phyloP scores from a whole-genome alignment of 768 basidiomycete genomes.

The Royoungia palumana region DNA sequence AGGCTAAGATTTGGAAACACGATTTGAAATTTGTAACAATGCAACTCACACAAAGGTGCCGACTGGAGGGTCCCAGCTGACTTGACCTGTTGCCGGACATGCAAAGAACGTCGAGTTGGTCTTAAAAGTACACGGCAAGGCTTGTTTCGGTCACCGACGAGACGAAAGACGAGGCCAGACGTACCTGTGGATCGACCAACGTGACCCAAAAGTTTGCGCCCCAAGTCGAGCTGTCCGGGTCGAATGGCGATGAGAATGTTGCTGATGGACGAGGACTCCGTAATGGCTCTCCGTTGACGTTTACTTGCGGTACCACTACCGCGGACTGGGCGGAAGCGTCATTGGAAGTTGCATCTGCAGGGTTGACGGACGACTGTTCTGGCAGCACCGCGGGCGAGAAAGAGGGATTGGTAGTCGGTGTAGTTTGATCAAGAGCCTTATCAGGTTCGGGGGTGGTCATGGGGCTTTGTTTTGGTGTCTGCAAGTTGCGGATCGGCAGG shows the following conservation, averaged over 20 bases:
- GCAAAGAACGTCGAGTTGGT: slow-evolving; percentile 79
- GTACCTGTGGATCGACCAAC: slow-evolving; percentile 83
- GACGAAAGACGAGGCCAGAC: slow-evolving; percentile 23
- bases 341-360: slow-evolving; percentile 7
- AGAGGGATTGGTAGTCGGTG: slow-evolving; percentile 3
- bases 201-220: slow-evolving; percentile 95
- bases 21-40: slow-evolving; percentile 15
- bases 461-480: slow-evolving; percentile 8
- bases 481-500: neutral
- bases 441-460: slow-evolving; percentile 27
- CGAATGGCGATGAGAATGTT: slow-evolving; percentile 14
- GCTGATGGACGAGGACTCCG: slow-evolving; percentile 32
- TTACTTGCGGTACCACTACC: slow-evolving; percentile 33
- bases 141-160: slow-evolving; percentile 9
- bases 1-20: slow-evolving; percentile 8
- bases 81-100: slow-evolving; percentile 88
- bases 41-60: slow-evolving; percentile 79
- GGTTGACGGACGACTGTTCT: slow-evolving; percentile 7
- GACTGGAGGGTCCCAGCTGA: slow-evolving; percentile 89
- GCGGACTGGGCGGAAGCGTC: slow-evolving; percentile 8
- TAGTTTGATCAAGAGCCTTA: slow-evolving; percentile 25
- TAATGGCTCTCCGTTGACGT: slow-evolving; percentile 34
- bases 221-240: slow-evolving; percentile 56
- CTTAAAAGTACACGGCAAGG: slow-evolving; percentile 26
- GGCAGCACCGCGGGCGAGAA: slow-evolving; percentile 1